Percentiles rank a stretch among this genome's conserved stretches.
phyloP scores from a whole-genome alignment of 768 basidiomycete genomes.

The Boletus reticuloceps region DNA sequence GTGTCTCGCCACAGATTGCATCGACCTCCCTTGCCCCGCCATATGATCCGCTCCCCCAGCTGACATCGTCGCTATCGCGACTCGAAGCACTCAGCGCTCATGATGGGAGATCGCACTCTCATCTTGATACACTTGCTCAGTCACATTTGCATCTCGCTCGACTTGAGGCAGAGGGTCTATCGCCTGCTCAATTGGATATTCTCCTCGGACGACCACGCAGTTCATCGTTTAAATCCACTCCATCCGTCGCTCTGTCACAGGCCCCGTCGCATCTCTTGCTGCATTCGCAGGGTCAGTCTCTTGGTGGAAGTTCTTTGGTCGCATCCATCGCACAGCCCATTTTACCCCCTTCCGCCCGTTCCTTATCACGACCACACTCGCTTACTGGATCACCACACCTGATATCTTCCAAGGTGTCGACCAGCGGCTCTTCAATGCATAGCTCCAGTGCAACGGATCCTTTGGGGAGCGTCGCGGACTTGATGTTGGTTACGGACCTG shows the following conservation, averaged over 20 bases:
- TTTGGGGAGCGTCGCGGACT: conserved; percentile 14
- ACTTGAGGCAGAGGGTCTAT: conserved; percentile 24
- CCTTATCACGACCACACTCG: conserved; percentile 28
- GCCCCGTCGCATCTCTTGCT: conserved; percentile 21
- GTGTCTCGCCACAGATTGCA: conserved; percentile 19
- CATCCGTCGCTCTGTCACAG: conserved; percentile 15
- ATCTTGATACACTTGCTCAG: conserved; percentile 22
- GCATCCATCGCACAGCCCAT: conserved; percentile 21
- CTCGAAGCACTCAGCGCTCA: conserved; percentile 23
- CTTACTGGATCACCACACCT: conserved; percentile 28
- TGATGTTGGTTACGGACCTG: conserved; percentile 25
- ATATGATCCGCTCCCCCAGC: conserved; percentile 23
- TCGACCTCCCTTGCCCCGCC: conserved; percentile 13
- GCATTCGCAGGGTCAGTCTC: conserved; percentile 19
- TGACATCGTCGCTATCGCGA: conserved; percentile 22
- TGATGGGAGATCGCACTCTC: conserved; percentile 20
- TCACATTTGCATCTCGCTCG: conserved; percentile 27
- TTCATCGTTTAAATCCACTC: conserved; percentile 25
- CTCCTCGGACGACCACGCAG: conserved; percentile 22
- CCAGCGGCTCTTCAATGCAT: conserved; percentile 21
- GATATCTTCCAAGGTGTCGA: conserved; percentile 21
- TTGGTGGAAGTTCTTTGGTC: conserved; percentile 14
- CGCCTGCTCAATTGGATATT: conserved; percentile 29
- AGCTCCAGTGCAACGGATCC: conserved; percentile 12
- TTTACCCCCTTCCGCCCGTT: conserved; percentile 17